Evolutionary conservation across 164 flowering plant species (phyloP), one percentile per base, ranked within the genome.

Genomic region (Vitis amurensis): DNA sequence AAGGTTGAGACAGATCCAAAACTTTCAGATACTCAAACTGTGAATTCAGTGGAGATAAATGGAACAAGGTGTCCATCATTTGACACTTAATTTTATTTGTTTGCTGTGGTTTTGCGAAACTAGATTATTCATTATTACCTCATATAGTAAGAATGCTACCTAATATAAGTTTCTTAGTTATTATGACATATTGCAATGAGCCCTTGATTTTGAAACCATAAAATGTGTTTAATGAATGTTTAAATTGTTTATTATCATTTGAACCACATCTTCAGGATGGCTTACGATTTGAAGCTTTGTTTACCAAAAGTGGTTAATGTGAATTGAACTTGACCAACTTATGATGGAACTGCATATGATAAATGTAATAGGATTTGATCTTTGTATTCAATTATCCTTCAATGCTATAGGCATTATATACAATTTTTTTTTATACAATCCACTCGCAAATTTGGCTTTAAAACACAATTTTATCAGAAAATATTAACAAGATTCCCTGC

Each of bases 41-140:
- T 67, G 50, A 87, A 89, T 69, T 90, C 98, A 9, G 67, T 93
- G 65, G 98, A 92, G 80, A 77, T 92, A 55, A 89, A 86, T 52
- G 62, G 64, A 9, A 84, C 88, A 60, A 91, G 98, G 97, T 94
- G 84, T 68, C 51, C 47, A n/a, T 16, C 44, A 62, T 9, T 58
- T 9, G 11, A 44, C 31, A 5, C 10, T 53, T 14, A 8, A 19
- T 2, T 63, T 62, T 62, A 37, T 37, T n/a, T 69, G 16, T n/a
- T n/a, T 11, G 19, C 57, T 50, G 15, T 56, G 11, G 37, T 64
- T 53, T 53, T 11, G 15, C 0, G 56, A 53, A 53, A 6, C n/a
- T 53, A 37, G 56, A 3, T 53, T 53, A 13, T 53, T n/a, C 56
- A 53, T 12, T 13, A 53, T 6, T 14, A 53, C 6, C 56, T 11